Conservation (phyloP, 805 yeast species). For the Ogataea corticis region DNA sequence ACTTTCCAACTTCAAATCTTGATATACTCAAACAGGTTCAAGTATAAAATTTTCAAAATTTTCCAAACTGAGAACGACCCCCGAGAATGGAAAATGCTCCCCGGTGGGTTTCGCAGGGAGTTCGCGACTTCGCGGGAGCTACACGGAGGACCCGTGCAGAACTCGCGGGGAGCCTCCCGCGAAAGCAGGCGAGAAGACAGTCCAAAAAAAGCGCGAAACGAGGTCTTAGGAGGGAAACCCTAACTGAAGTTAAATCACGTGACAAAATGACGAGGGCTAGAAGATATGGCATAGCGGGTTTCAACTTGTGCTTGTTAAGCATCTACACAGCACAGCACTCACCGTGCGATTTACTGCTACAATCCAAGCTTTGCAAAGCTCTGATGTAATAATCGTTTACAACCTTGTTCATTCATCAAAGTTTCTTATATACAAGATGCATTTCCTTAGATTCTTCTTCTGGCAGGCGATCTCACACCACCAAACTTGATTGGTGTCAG, state of each 20-base stretch:
- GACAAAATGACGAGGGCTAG: neutral
- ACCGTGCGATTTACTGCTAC: no score
- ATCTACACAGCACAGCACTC: no score
- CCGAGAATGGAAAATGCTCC: neutral
- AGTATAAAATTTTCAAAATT: constrained; percentile 8
- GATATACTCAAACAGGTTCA: constrained; percentile 5
- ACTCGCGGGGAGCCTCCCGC: neutral
- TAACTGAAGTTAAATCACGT: neutral
- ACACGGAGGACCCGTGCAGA: neutral
- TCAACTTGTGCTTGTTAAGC: no score
- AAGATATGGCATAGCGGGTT: no score
- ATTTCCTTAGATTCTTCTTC: constrained; percentile 55
- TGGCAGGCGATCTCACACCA: constrained; percentile 83
- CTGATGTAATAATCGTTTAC: no score
- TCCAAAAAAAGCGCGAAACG: neutral
- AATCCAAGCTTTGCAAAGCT: no score
- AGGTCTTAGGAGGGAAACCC: constrained; percentile 5
- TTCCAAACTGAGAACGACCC: neutral
- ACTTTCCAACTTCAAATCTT: constrained; percentile 1
- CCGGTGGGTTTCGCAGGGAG: neutral
- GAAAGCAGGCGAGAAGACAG: neutral
- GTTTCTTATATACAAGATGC: no score
- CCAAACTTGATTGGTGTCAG: constrained; percentile 85
- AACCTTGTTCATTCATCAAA: no score
- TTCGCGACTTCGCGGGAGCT: neutral